Evolutionary conservation across 73 alveolate genomes (phyloP).

Genomic region (Paramecium octaurelia): DNA sequence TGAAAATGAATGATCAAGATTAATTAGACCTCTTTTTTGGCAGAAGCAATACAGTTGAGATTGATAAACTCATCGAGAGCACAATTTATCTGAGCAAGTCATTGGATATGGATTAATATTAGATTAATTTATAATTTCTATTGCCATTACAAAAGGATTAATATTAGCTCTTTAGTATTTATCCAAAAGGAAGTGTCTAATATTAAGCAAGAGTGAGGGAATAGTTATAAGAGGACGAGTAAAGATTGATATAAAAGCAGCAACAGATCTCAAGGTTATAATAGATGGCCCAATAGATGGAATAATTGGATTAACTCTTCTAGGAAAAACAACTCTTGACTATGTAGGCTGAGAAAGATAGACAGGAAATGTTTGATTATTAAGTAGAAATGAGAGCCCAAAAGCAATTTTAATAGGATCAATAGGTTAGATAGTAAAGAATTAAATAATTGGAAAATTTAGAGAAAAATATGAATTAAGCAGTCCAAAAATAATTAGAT

Average conservation of each 20-base stretch:
- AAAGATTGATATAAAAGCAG: not conserved
- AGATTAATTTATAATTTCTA: not conserved
- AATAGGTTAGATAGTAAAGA: not conserved
- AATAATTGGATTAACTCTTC: not conserved
- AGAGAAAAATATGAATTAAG: not conserved
- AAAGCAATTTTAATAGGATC: not conserved
- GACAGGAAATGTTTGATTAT: conserved; percentile 40
- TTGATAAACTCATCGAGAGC: not conserved
- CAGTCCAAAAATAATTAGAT: conserved; percentile 7
- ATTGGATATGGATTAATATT: not conserved
- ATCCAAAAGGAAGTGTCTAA: conserved; percentile 5
- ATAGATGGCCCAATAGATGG: not conserved
- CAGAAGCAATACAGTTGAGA: conserved; percentile 22
- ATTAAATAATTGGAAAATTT: not conserved
- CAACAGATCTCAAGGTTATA: not conserved
- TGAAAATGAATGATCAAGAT: conserved; percentile 44
- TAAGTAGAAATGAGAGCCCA: conserved; percentile 42
- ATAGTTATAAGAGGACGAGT: not conserved
- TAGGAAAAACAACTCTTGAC: not conserved
- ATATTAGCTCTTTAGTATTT: conserved; percentile 10
- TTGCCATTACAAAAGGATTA: not conserved
- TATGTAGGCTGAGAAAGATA: not conserved
- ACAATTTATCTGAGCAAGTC: not conserved
- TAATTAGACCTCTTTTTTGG: not conserved
- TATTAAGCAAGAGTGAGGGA: conserved; percentile 41